Conservation (phyloP, 805 yeast species). For the Saccharomycopsis babjevae region DNA sequence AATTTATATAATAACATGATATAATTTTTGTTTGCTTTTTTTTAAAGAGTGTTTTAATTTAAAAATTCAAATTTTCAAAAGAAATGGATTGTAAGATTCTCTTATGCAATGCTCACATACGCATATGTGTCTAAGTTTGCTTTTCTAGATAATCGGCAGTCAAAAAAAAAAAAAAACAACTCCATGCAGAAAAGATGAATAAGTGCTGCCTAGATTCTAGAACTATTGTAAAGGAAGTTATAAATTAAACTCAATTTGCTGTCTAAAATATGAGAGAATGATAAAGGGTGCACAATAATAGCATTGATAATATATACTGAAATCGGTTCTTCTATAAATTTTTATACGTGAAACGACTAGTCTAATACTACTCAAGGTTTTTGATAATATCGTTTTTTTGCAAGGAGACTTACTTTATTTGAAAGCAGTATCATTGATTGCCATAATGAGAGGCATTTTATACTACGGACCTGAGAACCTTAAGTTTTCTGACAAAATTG, state of each 20-base stretch:
- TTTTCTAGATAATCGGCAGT: background rate
- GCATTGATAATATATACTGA: no score
- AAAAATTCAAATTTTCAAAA: no score
- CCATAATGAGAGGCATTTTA: constrained; percentile 31
- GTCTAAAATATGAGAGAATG: no score
- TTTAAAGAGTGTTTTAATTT: no score
- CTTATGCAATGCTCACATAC: background rate
- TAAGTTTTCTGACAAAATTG: constrained; percentile 25
- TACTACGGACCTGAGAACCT: constrained; percentile 32
- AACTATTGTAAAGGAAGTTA: background rate
- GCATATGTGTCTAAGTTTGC: background rate
- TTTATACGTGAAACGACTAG: no score
- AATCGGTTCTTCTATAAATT: no score
- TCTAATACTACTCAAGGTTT: no score
- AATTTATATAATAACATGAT: no score
- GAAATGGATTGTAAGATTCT: background rate
- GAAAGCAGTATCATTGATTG: background rate
- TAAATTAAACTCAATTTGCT: background rate
- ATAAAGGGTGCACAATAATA: no score
- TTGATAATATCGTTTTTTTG: no score
- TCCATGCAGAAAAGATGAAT: background rate
- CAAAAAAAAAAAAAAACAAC: background rate
- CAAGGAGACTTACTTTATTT: no score
- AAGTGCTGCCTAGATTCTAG: background rate
- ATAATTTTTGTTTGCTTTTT: no score